Conservation (phyloP, 352 stramenopile species). For the Halophytophthora batemanensis region DNA sequence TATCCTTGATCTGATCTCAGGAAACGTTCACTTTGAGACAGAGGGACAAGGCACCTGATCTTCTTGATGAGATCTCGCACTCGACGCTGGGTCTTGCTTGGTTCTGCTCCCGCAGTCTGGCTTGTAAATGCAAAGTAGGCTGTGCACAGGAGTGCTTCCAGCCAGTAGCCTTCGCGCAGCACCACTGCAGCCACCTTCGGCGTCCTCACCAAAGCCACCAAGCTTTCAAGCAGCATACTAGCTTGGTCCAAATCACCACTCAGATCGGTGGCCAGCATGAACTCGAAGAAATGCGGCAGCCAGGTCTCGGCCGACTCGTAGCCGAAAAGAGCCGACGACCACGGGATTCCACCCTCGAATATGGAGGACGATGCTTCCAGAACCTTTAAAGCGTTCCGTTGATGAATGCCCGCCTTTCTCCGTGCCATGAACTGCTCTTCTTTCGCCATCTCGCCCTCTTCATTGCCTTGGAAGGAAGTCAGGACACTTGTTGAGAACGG, state of each 20-base stretch:
- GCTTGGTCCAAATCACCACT: constrained; percentile 14
- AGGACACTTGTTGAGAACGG: constrained; percentile 17
- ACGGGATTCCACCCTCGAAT: constrained; percentile 20
- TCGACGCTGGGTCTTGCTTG: not conserved
- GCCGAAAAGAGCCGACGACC: constrained; percentile 24
- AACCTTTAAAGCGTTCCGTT: constrained; percentile 28
- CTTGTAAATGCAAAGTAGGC: constrained; percentile 27
- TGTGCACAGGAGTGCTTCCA: constrained; percentile 40
- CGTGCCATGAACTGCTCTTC: constrained; percentile 13
- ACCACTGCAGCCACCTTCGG: constrained; percentile 4
- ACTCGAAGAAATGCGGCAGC: constrained; percentile 36
- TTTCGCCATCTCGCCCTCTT: constrained; percentile 4
- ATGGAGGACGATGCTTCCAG: constrained; percentile 13
- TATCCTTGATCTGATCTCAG: not conserved
- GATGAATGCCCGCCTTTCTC: constrained; percentile 28
- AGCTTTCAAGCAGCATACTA: constrained; percentile 15
- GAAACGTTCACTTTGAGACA: not conserved
- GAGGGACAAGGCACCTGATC: constrained; percentile 12
- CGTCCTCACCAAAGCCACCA: constrained; percentile 10
- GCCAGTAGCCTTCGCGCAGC: constrained; percentile 29
- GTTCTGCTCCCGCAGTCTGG: constrained; percentile 11
- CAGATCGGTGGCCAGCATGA: constrained; percentile 23
- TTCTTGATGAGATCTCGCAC: constrained; percentile 12
- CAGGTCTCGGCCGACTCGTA: constrained; percentile 20
- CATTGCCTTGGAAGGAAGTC: constrained; percentile 13